These are phyloP conservation scores for Xenoacremonium recifei DNA, from an alignment of 2,329 filamentous ascomycete genomes.

Conservation along the genomic window DNA sequence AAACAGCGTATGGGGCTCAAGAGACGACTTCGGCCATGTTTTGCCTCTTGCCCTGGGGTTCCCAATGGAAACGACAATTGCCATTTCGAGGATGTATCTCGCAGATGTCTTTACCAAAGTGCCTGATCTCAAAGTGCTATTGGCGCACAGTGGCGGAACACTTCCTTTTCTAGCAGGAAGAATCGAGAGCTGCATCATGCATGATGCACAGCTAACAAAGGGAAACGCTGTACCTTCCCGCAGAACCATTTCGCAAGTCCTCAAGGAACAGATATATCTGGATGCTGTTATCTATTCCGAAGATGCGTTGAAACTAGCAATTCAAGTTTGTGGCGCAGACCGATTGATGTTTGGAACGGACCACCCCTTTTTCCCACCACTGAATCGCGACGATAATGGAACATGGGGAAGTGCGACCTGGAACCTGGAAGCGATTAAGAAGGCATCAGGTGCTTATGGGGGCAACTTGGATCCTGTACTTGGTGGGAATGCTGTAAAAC, in stretches of 20 bases:
- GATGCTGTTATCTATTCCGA: slow-evolving; percentile 84
- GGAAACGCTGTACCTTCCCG: slow-evolving; percentile 52
- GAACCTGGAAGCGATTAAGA: slow-evolving; percentile 52
- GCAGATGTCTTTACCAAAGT: slow-evolving; percentile 80
- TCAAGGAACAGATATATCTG: slow-evolving; percentile 76
- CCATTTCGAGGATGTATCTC: slow-evolving; percentile 84
- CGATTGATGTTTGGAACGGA: slow-evolving; percentile 79
- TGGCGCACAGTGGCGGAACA: slow-evolving; percentile 87
- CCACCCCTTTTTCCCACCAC: slow-evolving; percentile 81
- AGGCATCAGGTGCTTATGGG: slow-evolving; percentile 52
- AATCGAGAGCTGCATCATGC: slow-evolving; percentile 82
- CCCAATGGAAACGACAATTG: slow-evolving; percentile 90
- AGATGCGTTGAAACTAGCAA: slow-evolving; percentile 68
- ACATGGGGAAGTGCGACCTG: slow-evolving; percentile 68
- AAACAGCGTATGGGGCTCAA: slow-evolving; percentile 72
- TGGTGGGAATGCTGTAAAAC: slow-evolving; percentile 18
- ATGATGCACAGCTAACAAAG: slow-evolving; percentile 74
- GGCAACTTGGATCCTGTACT: slow-evolving; percentile 50
- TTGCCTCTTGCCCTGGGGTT: slow-evolving; percentile 84
- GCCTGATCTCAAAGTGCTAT: slow-evolving; percentile 65
- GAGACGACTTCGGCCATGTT: slow-evolving; percentile 80
- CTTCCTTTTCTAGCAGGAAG: slow-evolving; percentile 85
- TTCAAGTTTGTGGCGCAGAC: slow-evolving; percentile 65
- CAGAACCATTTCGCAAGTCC: slow-evolving; percentile 54
- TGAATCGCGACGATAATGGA: slow-evolving; percentile 58